phyloP scores from a whole-genome alignment of 345 rosid species.

The Rhodamnia rubescens region DNA sequence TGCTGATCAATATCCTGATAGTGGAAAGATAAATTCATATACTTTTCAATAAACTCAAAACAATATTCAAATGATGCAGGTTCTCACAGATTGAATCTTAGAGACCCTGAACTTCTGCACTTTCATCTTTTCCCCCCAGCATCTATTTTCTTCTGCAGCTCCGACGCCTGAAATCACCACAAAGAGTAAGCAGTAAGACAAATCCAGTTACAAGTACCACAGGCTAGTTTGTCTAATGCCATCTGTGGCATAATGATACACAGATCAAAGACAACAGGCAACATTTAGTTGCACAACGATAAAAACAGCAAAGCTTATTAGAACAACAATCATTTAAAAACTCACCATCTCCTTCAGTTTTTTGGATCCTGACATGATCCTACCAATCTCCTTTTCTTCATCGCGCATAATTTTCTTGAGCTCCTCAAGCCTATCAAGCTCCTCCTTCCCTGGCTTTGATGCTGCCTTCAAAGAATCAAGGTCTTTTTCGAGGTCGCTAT shows the following conservation, averaged over 20 bases:
- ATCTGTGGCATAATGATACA: not conserved
- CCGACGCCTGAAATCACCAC: conserved; percentile 36
- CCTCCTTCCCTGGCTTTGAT: conserved; percentile 66
- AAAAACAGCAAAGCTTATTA: not conserved
- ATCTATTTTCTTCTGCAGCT: conserved; percentile 80
- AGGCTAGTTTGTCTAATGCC: not conserved
- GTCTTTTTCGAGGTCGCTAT: conserved; percentile 60
- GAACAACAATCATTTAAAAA: not conserved
- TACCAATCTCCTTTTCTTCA: conserved; percentile 69
- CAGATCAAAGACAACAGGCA: not conserved
- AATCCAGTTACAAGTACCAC: not conserved
- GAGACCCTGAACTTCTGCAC: conserved; percentile 72
- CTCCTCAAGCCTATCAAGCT: conserved; percentile 49
- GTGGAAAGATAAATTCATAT: not conserved
- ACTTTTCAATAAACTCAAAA: not conserved
- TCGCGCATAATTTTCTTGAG: conserved; percentile 42
- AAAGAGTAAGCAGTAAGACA: not conserved
- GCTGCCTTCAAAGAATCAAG: conserved; percentile 74
- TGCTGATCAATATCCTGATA: conserved; percentile 75
- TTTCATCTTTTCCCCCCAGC: conserved; percentile 73
- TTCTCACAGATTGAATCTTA: conserved; percentile 79
- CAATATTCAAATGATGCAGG: not conserved
- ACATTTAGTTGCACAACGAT: not conserved
- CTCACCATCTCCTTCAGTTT: conserved; percentile 68
- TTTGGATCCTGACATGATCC: conserved; percentile 58